Percentiles rank a stretch among this genome's conserved stretches.
Conservation (phyloP, 768 basidiomycete species). For the Hygrocybe punicea region DNA sequence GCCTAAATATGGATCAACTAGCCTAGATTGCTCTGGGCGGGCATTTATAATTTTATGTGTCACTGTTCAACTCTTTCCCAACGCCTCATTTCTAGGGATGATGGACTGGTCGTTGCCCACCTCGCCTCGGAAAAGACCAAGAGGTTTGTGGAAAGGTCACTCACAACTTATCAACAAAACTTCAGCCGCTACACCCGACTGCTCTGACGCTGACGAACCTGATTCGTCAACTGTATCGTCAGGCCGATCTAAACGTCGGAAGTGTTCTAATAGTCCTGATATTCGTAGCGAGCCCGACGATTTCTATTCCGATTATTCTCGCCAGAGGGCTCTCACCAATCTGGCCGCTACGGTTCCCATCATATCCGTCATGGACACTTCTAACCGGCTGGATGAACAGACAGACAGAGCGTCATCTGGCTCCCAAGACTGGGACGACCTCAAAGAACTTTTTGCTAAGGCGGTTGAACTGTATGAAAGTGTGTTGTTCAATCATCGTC, state of each 20-base stretch:
- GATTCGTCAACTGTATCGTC: no score
- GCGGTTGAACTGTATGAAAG: conserved; percentile 60
- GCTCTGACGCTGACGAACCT: no score
- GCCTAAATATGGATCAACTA: not conserved
- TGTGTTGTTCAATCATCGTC: conserved; percentile 29
- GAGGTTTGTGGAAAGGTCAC: conserved; percentile 46
- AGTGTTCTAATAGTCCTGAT: no score
- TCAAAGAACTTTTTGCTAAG: conserved; percentile 59
- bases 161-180: not conserved
- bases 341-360: not conserved
- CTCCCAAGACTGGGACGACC: conserved; percentile 60
- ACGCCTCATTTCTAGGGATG: not conserved
- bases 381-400: conserved; percentile 8
- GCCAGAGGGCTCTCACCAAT: no score
- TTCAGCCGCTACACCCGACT: conserved; percentile 22
- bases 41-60: not conserved
- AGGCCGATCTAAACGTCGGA: no score
- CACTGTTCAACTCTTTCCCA: not conserved
- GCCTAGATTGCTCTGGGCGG: not conserved
- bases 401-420: conserved; percentile 22
- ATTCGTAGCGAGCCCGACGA: no score
- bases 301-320: no score
- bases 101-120: not conserved
- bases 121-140: conserved; percentile 28
- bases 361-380: conserved; percentile 41